A percentile compares a stretch with the other conserved stretches of the same genome.
phyloP scores from a whole-genome alignment of 352 stramenopile species.

The Phytophthora foliorum region DNA sequence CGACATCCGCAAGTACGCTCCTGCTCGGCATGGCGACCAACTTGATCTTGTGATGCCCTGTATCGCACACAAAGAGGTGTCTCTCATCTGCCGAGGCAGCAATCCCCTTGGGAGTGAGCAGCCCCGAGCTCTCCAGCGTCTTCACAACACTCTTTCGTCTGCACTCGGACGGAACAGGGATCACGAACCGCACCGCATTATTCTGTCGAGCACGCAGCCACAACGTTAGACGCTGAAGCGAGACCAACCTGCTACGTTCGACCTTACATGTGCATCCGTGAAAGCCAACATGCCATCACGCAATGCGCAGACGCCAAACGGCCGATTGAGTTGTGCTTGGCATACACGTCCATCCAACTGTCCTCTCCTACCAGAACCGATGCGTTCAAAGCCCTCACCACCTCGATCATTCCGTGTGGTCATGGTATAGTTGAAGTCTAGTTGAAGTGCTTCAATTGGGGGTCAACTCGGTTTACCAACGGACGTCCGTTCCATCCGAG shows the following conservation, averaged over 20 bases:
- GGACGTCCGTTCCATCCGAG: slow-evolving; percentile 18
- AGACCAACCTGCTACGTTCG: neutral
- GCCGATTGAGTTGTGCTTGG: slow-evolving; percentile 45
- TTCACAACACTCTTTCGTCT: slow-evolving; percentile 24
- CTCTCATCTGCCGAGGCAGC: slow-evolving; percentile 46
- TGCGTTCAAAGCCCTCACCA: neutral
- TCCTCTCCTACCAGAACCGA: slow-evolving; percentile 39
- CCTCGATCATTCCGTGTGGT: neutral
- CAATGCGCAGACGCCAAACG: slow-evolving; percentile 46
- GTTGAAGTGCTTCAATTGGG: neutral
- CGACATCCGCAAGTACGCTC: slow-evolving; percentile 28
- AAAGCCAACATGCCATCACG: slow-evolving; percentile 39
- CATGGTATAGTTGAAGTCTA: neutral
- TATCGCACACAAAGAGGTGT: slow-evolving; percentile 67
- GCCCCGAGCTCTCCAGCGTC: slow-evolving; percentile 38
- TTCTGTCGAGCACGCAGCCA: slow-evolving; percentile 30
- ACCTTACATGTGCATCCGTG: slow-evolving; percentile 47
- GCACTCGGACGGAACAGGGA: slow-evolving; percentile 2
- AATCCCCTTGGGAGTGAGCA: slow-evolving; percentile 61
- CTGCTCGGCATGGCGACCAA: slow-evolving; percentile 46
- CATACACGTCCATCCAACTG: slow-evolving; percentile 39
- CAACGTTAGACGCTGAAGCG: slow-evolving; percentile 3
- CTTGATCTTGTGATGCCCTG: slow-evolving; percentile 64
- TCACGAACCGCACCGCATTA: slow-evolving; percentile 50
- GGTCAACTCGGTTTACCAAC: slow-evolving; percentile 3